Percentiles rank a stretch among this genome's conserved stretches.
Evolutionary conservation across 495 filamentous ascomycete genomes (phyloP).

Genomic region (Lasiosphaeria hispida): DNA sequence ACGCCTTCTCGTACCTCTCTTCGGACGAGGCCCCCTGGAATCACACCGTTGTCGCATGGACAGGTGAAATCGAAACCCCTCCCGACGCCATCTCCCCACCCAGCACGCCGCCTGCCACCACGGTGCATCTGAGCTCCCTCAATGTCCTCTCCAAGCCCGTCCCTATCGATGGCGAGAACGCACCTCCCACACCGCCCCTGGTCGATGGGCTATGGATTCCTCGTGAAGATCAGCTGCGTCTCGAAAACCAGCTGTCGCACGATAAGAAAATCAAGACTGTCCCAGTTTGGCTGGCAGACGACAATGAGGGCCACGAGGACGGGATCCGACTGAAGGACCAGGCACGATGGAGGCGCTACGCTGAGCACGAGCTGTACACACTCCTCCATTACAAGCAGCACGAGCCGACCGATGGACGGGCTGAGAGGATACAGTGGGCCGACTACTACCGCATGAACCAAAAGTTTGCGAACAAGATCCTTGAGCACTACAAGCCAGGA

Average conservation of each 20-base stretch:
- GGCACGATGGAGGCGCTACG: constrained; percentile 78
- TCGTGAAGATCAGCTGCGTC: constrained; percentile 59
- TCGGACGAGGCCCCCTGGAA: constrained; percentile 74
- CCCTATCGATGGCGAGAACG: constrained; percentile 58
- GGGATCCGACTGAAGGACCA: constrained; percentile 71
- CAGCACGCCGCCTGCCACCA: constrained; percentile 42
- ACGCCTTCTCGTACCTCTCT: constrained; percentile 80
- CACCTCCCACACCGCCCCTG: constrained; percentile 52
- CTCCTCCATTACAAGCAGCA: constrained; percentile 93
- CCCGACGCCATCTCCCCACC: constrained; percentile 40
- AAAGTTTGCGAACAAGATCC: constrained; percentile 81
- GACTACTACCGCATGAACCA: constrained; percentile 87
- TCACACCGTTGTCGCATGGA: constrained; percentile 88
- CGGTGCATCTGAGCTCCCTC: constrained; percentile 38
- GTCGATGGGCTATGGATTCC: constrained; percentile 64
- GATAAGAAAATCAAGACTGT: constrained; percentile 63
- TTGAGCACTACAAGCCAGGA: constrained; percentile 80
- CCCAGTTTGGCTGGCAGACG: constrained; percentile 83
- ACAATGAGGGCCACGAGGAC: constrained; percentile 60
- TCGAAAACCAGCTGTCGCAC: constrained; percentile 67
- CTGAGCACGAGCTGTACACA: constrained; percentile 84
- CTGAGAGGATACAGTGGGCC: constrained; percentile 77
- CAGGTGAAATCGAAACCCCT: constrained; percentile 73
- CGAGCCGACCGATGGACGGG: constrained; percentile 77
- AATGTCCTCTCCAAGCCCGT: constrained; percentile 69